Conservation (phyloP, 495 filamentous ascomycete species). For the Rostrohypoxylon terebratum region DNA sequence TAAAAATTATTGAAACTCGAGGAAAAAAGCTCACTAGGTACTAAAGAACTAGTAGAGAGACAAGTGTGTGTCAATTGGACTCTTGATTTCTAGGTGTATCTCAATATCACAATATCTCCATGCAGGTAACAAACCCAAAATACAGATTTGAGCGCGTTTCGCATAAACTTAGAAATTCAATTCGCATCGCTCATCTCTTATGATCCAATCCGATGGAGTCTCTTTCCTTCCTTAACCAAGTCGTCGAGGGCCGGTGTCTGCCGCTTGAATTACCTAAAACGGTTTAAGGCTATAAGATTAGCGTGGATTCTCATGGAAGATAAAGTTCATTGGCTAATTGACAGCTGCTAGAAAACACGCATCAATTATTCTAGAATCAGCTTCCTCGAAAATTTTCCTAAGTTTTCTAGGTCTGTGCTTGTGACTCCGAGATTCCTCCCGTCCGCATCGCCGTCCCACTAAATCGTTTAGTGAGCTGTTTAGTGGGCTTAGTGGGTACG, state of each 20-base stretch:
- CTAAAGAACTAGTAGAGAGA: not conserved
- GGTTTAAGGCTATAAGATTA: conserved; percentile 16
- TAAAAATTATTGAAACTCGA: not conserved
- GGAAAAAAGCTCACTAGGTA: not conserved
- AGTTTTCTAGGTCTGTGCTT: conserved; percentile 1
- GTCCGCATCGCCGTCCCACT: conserved; percentile 17
- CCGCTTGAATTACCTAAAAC: conserved; percentile 27
- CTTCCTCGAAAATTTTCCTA: conserved; percentile 38
- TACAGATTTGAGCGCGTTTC: conserved; percentile 21
- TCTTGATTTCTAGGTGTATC: not conserved
- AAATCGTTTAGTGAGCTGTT: conserved; percentile 18
- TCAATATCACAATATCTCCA: conserved; percentile 30
- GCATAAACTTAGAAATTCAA: conserved; percentile 34
- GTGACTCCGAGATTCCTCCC: conserved; percentile 40
- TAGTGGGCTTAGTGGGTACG: conserved; percentile 19
- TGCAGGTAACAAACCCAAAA: conserved; percentile 4
- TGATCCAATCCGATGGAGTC: conserved; percentile 23
- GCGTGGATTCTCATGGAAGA: not conserved
- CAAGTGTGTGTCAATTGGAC: conserved; percentile 20
- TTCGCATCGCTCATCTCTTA: conserved; percentile 18
- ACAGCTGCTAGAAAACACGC: not conserved
- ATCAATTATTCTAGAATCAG: conserved; percentile 16
- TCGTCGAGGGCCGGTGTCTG: conserved; percentile 21
- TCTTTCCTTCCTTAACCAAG: conserved; percentile 20
- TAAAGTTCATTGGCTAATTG: conserved; percentile 13